phyloP scores from a whole-genome alignment of 2,329 filamentous ascomycete species.

The Macrophomina pseudophaseolina region DNA sequence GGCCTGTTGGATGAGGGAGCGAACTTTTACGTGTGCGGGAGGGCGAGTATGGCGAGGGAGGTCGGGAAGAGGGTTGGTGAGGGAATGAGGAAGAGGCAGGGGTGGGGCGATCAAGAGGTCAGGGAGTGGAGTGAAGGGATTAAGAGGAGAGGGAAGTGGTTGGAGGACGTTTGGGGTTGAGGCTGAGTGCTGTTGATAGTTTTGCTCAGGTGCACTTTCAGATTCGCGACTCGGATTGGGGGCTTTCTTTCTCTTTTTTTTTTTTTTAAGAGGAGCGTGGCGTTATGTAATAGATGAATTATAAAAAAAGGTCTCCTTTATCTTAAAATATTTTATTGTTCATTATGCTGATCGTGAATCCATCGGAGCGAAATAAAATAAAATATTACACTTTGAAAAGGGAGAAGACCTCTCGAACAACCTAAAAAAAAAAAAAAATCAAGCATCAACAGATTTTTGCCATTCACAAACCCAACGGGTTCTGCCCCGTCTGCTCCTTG shows the following conservation, averaged over 20 bases:
- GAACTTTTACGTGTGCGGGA: conserved; percentile 70
- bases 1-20: conserved; percentile 56
- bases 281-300: not conserved
- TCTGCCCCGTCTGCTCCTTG: conserved; percentile 46
- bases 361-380: too few relatives aligned
- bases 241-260: too few relatives aligned
- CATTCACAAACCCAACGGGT: conserved; percentile 43
- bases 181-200: too few relatives aligned
- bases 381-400: not conserved
- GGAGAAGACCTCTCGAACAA: too few relatives aligned
- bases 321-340: not conserved
- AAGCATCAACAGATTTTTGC: not conserved
- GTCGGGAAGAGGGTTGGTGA: conserved; percentile 49
- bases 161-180: conserved; percentile 60
- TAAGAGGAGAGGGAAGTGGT: conserved; percentile 59
- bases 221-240: too few relatives aligned
- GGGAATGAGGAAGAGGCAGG: conserved; percentile 42
- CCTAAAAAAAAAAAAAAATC: not conserved
- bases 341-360: not conserved
- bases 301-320: not conserved
- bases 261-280: not conserved
- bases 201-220: too few relatives aligned
- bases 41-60: conserved; percentile 52
- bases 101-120: conserved; percentile 48
- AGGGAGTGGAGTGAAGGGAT: conserved; percentile 54